Conservation (phyloP, 805 yeast species). For the Nakazawaea anatomiae region DNA sequence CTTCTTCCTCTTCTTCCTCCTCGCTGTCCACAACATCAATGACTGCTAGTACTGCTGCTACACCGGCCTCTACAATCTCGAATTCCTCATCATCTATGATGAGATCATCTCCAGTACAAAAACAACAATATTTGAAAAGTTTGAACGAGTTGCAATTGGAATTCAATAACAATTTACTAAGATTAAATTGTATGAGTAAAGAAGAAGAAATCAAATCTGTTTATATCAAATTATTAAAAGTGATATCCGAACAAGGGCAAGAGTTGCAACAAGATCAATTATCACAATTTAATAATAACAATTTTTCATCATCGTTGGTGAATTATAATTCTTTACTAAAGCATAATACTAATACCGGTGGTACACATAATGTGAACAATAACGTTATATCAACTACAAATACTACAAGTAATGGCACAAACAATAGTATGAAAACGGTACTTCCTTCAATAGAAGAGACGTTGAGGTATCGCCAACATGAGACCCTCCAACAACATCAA, state of each 20-base stretch:
- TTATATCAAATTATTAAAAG: slow-evolving; percentile 1
- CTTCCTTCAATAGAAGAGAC: slow-evolving; percentile 12
- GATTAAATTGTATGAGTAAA: slow-evolving; percentile 6
- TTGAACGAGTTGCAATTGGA: slow-evolving; percentile 11
- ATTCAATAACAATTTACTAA: slow-evolving; percentile 6
- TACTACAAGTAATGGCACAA: no score
- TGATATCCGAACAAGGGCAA: not conserved
- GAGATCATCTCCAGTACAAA: not conserved
- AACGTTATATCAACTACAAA: no score
- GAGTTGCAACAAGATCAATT: slow-evolving; percentile 3
- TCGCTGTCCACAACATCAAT: no score
- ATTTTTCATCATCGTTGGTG: no score
- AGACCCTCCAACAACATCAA: not conserved
- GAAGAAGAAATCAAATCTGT: slow-evolving; percentile 10
- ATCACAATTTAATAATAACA: not conserved
- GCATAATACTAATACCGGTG: no score
- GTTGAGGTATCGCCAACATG: not conserved
- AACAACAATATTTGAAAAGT: not conserved
- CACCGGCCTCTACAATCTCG: not conserved
- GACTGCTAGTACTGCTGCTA: not conserved
- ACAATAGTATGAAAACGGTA: slow-evolving; percentile 9
- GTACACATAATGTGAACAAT: not conserved
- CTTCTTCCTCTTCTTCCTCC: no score
- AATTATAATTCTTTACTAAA: no score
- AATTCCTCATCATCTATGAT: not conserved